These are phyloP conservation scores for Fusarium beomiforme DNA, from an alignment of 2,329 filamentous ascomycete genomes.

Conservation along the genomic window DNA sequence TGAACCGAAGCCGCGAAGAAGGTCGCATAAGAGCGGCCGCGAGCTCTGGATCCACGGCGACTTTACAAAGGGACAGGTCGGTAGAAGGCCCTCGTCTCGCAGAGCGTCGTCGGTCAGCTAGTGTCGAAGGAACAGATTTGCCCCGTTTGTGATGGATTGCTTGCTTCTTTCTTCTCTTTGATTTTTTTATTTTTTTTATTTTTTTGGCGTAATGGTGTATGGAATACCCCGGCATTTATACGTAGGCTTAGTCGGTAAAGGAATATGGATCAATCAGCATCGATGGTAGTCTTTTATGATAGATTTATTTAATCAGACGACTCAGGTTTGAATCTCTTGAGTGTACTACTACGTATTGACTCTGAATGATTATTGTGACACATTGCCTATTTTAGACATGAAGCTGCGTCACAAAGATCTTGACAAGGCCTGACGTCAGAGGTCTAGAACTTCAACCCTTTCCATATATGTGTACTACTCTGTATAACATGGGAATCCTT, in stretches of 20 bases:
- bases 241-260: constrained; percentile 17
- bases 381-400: constrained; percentile 1
- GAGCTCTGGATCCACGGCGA: constrained; percentile 46
- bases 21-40: constrained; percentile 53
- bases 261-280: constrained; percentile 4
- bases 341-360: too few species aligned
- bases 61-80: constrained; percentile 47
- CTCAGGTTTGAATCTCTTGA: not conserved
- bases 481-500: not conserved
- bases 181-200: too few species aligned
- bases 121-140: constrained; percentile 49
- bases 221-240: constrained; percentile 38
- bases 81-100: constrained; percentile 42
- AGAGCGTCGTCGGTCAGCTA: constrained; percentile 52
- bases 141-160: constrained; percentile 48
- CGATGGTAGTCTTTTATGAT: not conserved
- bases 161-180: not conserved
- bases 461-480: not conserved
- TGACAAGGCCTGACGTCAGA: not conserved
- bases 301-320: constrained; percentile 10
- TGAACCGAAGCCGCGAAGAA: constrained; percentile 63
- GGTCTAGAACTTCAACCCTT: not conserved
- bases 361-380: not conserved
- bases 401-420: not conserved
- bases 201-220: constrained; percentile 33